Conservation (phyloP, 129 eudicot species). For the Lactuca saligna region DNA sequence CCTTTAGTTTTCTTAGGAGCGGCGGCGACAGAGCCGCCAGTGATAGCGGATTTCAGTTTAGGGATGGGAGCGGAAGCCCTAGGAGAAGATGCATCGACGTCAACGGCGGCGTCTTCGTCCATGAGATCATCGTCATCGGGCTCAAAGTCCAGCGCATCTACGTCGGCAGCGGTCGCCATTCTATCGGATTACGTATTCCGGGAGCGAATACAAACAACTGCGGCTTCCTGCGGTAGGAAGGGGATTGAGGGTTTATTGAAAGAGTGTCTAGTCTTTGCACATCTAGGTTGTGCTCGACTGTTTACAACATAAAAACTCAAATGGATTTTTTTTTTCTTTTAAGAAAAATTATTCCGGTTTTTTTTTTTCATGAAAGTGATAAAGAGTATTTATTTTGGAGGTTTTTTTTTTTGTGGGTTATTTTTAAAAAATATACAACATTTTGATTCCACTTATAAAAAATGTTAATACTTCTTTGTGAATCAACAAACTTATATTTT, state of each 20-base stretch:
- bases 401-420: too few species aligned
- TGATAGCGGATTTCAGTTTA: constrained; percentile 77
- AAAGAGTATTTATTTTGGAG: too few species aligned
- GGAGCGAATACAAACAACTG: background rate
- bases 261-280: background rate
- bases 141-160: constrained; percentile 90
- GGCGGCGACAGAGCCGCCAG: constrained; percentile 53
- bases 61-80: constrained; percentile 52
- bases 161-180: constrained; percentile 82
- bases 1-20: constrained; percentile 69
- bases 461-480: too few species aligned
- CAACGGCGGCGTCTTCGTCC: constrained; percentile 81
- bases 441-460: too few species aligned
- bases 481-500: too few species aligned
- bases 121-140: constrained; percentile 95
- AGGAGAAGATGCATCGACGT: constrained; percentile 51
- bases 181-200: background rate
- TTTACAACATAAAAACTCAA: too few species aligned
- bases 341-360: too few species aligned
- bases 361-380: too few species aligned
- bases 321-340: too few species aligned
- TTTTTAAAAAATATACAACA: too few species aligned
- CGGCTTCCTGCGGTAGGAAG: constrained; percentile 12
- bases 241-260: constrained; percentile 8
- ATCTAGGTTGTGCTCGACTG: background rate